A percentile compares a stretch with the other conserved stretches of the same genome.
phyloP scores from a whole-genome alignment of 176 grass and related monocot species.

The Thinopyrum elongatum region DNA sequence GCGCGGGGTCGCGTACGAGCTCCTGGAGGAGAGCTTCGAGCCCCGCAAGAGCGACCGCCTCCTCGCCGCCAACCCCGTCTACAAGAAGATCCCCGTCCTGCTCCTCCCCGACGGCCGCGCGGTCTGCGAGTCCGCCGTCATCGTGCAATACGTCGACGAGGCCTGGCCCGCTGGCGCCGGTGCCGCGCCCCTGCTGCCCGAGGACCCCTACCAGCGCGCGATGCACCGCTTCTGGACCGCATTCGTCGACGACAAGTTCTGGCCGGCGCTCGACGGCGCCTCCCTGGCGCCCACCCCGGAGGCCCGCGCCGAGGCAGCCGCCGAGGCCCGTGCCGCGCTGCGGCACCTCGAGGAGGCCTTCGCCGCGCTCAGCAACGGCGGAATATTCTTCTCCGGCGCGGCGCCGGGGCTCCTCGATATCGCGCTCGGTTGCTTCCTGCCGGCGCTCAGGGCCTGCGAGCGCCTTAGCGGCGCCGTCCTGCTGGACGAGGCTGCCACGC shows the following conservation, averaged over 20 bases:
- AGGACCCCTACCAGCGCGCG: constrained; percentile 54
- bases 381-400: constrained; percentile 24
- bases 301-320: background rate
- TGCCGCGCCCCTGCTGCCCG: constrained; percentile 7
- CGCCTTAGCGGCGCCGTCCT: constrained; percentile 16
- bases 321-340: constrained; percentile 18
- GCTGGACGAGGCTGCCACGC: constrained; percentile 8
- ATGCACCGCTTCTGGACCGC: constrained; percentile 70
- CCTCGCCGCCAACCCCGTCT: constrained; percentile 62
- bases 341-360: constrained; percentile 24
- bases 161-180: background rate
- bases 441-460: constrained; percentile 49
- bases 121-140: constrained; percentile 66
- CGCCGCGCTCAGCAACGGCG: background rate
- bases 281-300: constrained; percentile 12
- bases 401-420: constrained; percentile 38
- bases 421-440: constrained; percentile 42
- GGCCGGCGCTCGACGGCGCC: constrained; percentile 36
- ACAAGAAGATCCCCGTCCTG: constrained; percentile 66
- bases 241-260: constrained; percentile 53
- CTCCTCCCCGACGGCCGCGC: constrained; percentile 51
- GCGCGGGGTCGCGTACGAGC: constrained; percentile 43
- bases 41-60: constrained; percentile 49
- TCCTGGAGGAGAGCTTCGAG: constrained; percentile 49
- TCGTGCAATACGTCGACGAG: constrained; percentile 57